A percentile compares a stretch with the other conserved stretches of the same genome.
These are phyloP conservation scores for Botrytis medusae DNA, from an alignment of 2,329 filamentous ascomycete species.

Conservation along the genomic window DNA sequence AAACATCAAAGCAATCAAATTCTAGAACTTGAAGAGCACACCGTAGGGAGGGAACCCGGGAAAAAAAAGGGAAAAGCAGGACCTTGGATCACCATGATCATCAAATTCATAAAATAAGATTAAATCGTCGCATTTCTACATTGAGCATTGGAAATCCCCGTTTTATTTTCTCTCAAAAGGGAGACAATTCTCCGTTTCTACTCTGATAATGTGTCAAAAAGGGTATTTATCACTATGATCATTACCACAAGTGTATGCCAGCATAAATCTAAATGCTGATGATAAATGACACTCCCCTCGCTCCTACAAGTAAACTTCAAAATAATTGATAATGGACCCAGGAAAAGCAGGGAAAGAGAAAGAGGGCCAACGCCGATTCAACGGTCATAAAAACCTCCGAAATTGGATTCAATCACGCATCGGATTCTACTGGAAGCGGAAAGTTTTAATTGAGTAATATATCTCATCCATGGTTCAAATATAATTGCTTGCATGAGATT, in stretches of 20 bases:
- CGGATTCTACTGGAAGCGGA: background rate
- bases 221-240: background rate
- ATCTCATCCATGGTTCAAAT: background rate
- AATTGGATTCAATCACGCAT: background rate
- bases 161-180: background rate
- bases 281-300: background rate
- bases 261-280: background rate
- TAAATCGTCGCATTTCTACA: background rate
- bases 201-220: background rate
- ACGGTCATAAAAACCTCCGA: background rate
- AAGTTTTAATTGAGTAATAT: background rate
- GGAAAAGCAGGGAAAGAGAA: background rate
- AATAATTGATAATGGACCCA: background rate
- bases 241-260: background rate
- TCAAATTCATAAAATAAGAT: conserved; percentile 5
- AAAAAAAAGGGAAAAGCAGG: background rate
- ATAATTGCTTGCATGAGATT: background rate
- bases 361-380: background rate
- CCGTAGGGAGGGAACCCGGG: background rate
- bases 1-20: background rate
- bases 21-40: conserved; percentile 1
- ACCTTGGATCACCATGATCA: conserved; percentile 1
- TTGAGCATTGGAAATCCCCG: background rate
- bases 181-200: background rate
- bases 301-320: background rate